Conservation (phyloP, 2,329 filamentous ascomycete genomes). For the Bretziella fagacearum region DNA sequence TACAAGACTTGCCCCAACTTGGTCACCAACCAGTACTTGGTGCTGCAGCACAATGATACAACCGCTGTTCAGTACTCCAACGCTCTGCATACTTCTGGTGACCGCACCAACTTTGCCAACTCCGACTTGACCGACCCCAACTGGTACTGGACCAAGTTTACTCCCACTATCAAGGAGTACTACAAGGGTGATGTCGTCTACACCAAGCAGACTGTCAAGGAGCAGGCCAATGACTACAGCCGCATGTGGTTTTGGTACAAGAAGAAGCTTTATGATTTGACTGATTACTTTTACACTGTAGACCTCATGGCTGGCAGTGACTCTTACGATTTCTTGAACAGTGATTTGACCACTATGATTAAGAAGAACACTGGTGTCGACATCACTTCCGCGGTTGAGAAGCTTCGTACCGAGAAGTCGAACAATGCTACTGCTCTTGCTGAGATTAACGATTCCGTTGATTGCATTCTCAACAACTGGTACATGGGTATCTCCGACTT, state of each 20-base stretch:
- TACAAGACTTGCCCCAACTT: constrained; percentile 57
- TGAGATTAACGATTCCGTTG: constrained; percentile 47
- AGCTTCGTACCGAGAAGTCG: constrained; percentile 29
- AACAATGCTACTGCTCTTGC: constrained; percentile 34
- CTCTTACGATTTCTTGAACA: constrained; percentile 56
- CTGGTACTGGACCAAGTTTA: constrained; percentile 65
- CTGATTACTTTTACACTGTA: constrained; percentile 73
- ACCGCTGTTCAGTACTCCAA: constrained; percentile 26
- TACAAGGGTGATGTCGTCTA: constrained; percentile 78
- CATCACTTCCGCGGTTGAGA: constrained; percentile 49
- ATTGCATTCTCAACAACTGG: constrained; percentile 70
- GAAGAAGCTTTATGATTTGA: constrained; percentile 68
- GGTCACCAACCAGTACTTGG: constrained; percentile 39
- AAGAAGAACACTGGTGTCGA: constrained; percentile 63
- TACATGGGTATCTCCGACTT: constrained; percentile 77
- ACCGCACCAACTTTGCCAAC: constrained; percentile 34
- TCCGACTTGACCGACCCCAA: constrained; percentile 42
- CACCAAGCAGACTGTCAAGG: constrained; percentile 39
- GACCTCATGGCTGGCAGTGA: constrained; percentile 36
- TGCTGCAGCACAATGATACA: constrained; percentile 49
- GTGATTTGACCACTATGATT: constrained; percentile 48
- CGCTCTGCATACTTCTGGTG: constrained; percentile 57
- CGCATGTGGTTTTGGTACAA: constrained; percentile 70
- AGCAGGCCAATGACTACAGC: constrained; percentile 47
- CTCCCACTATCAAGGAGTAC: constrained; percentile 66